Base-by-base conservation (phyloP, 495 filamentous ascomycete genomes). In the Extremus antarcticus region DNA sequence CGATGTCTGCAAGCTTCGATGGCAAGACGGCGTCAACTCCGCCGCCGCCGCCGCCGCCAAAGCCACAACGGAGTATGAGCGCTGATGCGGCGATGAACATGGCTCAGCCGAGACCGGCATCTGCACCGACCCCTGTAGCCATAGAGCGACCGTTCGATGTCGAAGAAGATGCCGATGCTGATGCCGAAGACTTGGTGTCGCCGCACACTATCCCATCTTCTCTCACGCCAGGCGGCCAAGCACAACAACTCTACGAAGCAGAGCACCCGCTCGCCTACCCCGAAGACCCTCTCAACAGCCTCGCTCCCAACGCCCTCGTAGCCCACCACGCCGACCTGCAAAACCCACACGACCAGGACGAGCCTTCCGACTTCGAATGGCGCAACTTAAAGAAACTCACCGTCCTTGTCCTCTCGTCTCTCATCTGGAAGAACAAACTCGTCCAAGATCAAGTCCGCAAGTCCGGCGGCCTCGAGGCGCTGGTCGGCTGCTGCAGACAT, bases 351-450 rank as follows among this genome's bases (percentile, higher is more conserved):
- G 55, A 57, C 47, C 59, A 62, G 77, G 88, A 92, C 54, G 83
- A 88, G 43, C 87, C 89, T 0, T 83, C 86, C 35, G 86, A 94
- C 60, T 96, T 94, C 65, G 86, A 92, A 53, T 96, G 90, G 90
- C 76, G 85, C 35, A 92, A 90, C 54, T 82, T 96, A 59, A 96
- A 96, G 72, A 90, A 88, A 58, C 83, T 94, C 47, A 85, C 92
- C 22, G 82, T 96, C 2, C 82, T 90, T 50, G 90, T 95, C 21
- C 79, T 95, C 10, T 87, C 84, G 2, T 87, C 85, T 2, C 78
- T 96, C 7, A 80, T 94, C 55, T 76, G 88, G 88, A 75, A 94
- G 79, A 79, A 75, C 58, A 79, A 82, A 2, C 75, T 76, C 10
- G 90, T 95, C 0, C 90, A 96, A 66, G 77, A 85, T 55, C 90